A percentile compares a stretch with the other conserved stretches of the same genome.
These are phyloP conservation scores for Backusella sp. DNA, from an alignment of 192 early-diverging fungal species.

Conservation along the genomic window DNA sequence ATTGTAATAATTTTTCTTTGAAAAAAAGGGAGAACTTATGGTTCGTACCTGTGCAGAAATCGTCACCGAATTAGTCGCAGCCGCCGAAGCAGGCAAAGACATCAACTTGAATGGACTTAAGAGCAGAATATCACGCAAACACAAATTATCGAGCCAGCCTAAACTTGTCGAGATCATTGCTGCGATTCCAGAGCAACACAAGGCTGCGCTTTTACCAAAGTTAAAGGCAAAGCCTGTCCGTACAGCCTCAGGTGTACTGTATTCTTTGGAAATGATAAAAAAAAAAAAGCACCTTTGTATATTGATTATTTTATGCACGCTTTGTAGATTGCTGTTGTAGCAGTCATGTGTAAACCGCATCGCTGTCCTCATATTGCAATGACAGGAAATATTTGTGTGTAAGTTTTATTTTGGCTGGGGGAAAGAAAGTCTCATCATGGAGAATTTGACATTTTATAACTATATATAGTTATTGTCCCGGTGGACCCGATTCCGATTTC, in stretches of 20 bases:
- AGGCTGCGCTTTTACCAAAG: constrained; percentile 75
- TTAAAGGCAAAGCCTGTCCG: constrained; percentile 96
- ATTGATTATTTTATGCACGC: background rate
- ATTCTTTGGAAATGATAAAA: background rate
- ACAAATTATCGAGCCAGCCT: constrained; percentile 85
- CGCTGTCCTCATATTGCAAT: constrained; percentile 98
- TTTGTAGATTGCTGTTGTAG: constrained; percentile 84
- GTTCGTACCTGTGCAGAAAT: constrained; percentile 88
- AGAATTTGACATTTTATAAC: background rate
- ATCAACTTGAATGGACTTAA: constrained; percentile 90
- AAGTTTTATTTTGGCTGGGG: constrained; percentile 29
- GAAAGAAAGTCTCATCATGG: background rate
- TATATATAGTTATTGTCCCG: constrained; percentile 80
- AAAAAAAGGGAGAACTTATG: constrained; percentile 66
- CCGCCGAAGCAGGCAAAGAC: constrained; percentile 62
- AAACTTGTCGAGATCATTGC: constrained; percentile 97
- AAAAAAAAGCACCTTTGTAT: background rate
- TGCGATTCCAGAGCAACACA: constrained; percentile 94
- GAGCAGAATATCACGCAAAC: constrained; percentile 64
- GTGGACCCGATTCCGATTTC: constrained; percentile 98
- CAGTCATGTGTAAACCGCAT: constrained; percentile 97
- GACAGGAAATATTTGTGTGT: constrained; percentile 99
- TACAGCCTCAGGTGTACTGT: constrained; percentile 81
- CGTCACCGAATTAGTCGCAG: constrained; percentile 81
- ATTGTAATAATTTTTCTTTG: background rate